These are phyloP conservation scores for Saccharomycopsis sp. DNA, from an alignment of 805 yeast species.

Conservation along the genomic window DNA sequence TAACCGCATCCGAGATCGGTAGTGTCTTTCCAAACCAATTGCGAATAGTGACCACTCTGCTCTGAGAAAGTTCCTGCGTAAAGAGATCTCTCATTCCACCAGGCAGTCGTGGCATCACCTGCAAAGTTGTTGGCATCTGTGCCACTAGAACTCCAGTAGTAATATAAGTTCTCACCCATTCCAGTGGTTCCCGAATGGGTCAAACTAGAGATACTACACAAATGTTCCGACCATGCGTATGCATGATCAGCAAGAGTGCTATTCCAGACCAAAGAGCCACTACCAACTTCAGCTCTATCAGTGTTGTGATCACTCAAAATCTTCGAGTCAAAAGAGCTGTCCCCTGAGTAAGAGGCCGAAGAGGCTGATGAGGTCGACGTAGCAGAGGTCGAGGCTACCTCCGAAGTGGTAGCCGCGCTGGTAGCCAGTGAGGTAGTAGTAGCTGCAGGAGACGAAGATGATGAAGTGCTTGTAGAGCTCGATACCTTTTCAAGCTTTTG, in stretches of 20 bases:
- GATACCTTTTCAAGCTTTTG: no score
- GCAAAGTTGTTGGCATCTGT: conserved; percentile 30
- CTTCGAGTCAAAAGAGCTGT: conserved; percentile 26
- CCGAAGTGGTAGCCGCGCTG: neutral
- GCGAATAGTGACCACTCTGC: conserved; percentile 73
- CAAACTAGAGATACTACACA: conserved; percentile 49
- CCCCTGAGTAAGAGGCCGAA: neutral
- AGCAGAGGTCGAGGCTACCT: neutral
- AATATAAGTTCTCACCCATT: conserved; percentile 73
- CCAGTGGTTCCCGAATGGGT: conserved; percentile 58
- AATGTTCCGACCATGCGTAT: conserved; percentile 43
- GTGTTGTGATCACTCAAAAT: conserved; percentile 57
- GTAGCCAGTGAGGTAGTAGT: neutral
- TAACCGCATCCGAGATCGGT: conserved; percentile 71
- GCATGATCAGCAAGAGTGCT: conserved; percentile 46
- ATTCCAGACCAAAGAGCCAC: conserved; percentile 49
- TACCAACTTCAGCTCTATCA: conserved; percentile 45
- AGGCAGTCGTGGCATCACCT: conserved; percentile 43
- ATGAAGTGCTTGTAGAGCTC: no score
- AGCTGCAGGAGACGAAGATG: neutral
- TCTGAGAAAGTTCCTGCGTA: conserved; percentile 41
- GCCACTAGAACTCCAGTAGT: conserved; percentile 44
- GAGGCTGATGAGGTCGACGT: neutral
- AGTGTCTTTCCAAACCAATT: conserved; percentile 63
- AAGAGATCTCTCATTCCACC: conserved; percentile 58